Percentiles rank a stretch among this genome's conserved stretches.
phyloP scores from a whole-genome alignment of 106 monocot genomes.

The Amphibolis antarctica region DNA sequence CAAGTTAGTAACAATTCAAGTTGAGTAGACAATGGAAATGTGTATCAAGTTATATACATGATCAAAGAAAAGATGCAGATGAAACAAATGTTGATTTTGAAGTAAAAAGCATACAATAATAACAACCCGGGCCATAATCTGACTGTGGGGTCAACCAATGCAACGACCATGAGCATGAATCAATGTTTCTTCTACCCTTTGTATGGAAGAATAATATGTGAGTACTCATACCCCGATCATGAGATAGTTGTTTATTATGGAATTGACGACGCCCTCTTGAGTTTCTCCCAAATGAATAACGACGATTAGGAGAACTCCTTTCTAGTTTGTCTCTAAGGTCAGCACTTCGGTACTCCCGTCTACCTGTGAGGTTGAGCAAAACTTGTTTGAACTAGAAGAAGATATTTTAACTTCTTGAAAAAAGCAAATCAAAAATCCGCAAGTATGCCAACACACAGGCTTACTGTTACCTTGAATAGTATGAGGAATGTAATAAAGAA shows the following conservation, averaged over 20 bases:
- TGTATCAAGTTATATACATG: background rate
- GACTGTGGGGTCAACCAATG: too few species aligned
- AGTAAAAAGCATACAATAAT: too few species aligned
- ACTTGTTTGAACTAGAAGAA: slow-evolving; percentile 7
- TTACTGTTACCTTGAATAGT: slow-evolving; percentile 44
- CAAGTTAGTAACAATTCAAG: slow-evolving; percentile 4
- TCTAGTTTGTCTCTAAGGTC: slow-evolving; percentile 74
- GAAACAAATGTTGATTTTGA: too few species aligned
- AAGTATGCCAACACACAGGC: slow-evolving; percentile 18
- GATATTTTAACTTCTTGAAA: background rate
- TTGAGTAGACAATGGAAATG: background rate
- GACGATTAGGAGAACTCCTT: slow-evolving; percentile 60
- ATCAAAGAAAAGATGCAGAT: too few species aligned
- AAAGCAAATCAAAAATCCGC: slow-evolving; percentile 1
- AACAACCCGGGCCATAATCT: too few species aligned
- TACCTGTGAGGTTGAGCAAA: slow-evolving; percentile 21
- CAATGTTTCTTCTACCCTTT: too few species aligned
- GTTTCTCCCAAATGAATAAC: slow-evolving; percentile 64
- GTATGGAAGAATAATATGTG: too few species aligned
- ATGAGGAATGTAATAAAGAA: slow-evolving; percentile 42
- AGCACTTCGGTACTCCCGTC: slow-evolving; percentile 52
- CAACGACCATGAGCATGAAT: too few species aligned
- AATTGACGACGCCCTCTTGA: slow-evolving; percentile 39
- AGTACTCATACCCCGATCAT: slow-evolving; percentile 45
- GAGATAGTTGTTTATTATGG: slow-evolving; percentile 35